Evolutionary conservation across 805 yeast genomes (phyloP), one percentile per base, ranked within the genome.

Genomic region (Scheffersomyces ergatensis): DNA sequence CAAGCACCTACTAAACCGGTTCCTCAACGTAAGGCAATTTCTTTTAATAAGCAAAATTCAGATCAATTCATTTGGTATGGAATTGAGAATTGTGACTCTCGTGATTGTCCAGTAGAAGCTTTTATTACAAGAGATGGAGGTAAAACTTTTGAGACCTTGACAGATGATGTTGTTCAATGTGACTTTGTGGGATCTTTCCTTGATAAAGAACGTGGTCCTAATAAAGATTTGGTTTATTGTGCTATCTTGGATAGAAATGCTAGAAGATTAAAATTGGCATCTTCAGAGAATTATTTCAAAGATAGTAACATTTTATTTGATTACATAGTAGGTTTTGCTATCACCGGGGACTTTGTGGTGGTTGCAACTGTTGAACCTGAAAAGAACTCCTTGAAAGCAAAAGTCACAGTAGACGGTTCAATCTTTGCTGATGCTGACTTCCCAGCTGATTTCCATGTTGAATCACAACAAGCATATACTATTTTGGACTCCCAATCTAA

Each of bases 361-460:
- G 89, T 83, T 37, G 97, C 96, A 0, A 65, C 77, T 2, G 62
- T 62, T 13, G 77, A 69, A 12, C 35, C 35, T 5, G 41, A 46
- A 6, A 44, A 39, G 18, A 69, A 79, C 5, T 46, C 60, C 1
- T 65, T 89, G 39, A 72, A 74, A 38, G 92, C 95, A 0, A 75
- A 72, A 49, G 89, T 89, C 1, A 82, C 97, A 1, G 75, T 80
- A 14, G 92, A 92, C 61, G 98, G 98, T 15, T 46, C 54, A 4
- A 69, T 63, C 8, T 93, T 83, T 72, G 88, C 96, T 0, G 84
- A 78, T 43, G 93, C 93, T 0, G 72, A 76, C 43, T 83, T 89
- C 62, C 98, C 99, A 1, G 57, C 58, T 33, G 76, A 78, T 27
- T 68, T 85, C 50, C 63, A 74, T 5, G 79, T 83, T 18, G 77